These are phyloP conservation scores for Diaporthe ilicicola DNA, from an alignment of 2,329 filamentous ascomycete species.

Conservation along the genomic window DNA sequence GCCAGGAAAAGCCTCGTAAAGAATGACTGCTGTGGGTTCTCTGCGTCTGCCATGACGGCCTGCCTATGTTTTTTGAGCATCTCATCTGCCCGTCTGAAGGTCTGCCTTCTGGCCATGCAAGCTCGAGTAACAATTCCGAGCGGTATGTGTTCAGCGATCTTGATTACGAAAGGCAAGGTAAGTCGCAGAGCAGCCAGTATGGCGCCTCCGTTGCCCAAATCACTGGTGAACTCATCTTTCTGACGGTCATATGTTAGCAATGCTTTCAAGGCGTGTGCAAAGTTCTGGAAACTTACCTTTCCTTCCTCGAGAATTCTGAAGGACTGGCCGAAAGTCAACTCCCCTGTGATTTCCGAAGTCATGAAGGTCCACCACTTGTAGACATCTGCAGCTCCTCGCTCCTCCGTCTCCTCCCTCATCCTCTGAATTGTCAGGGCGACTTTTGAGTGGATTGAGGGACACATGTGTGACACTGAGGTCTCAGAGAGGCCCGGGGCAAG, in stretches of 20 bases:
- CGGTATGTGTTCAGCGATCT: slow-evolving; percentile 23
- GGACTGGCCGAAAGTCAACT: slow-evolving; percentile 63
- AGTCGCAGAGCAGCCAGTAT: slow-evolving; percentile 4
- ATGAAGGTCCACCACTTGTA: slow-evolving; percentile 64
- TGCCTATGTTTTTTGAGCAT: slow-evolving; percentile 19
- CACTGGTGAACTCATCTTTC: slow-evolving; percentile 18
- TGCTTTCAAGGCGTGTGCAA: neutral
- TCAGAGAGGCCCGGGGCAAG: slow-evolving; percentile 51
- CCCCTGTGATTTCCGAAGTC: slow-evolving; percentile 61
- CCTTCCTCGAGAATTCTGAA: slow-evolving; percentile 61
- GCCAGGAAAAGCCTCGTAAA: slow-evolving; percentile 9
- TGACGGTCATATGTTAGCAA: neutral
- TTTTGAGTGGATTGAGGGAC: slow-evolving; percentile 47
- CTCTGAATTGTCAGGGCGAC: slow-evolving; percentile 50
- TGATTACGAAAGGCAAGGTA: slow-evolving; percentile 21
- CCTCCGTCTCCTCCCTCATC: slow-evolving; percentile 54
- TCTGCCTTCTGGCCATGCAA: slow-evolving; percentile 4
- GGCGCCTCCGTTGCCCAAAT: neutral
- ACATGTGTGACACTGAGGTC: slow-evolving; percentile 42
- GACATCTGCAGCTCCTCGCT: slow-evolving; percentile 51
- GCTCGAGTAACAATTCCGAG: slow-evolving; percentile 7
- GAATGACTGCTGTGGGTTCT: neutral
- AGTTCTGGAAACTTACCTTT: slow-evolving; percentile 45
- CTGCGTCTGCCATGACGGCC: neutral
- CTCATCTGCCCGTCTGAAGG: slow-evolving; percentile 5